Conservation (phyloP, 139 green algal species). For the Chlamydomonas sphaeroides region DNA sequence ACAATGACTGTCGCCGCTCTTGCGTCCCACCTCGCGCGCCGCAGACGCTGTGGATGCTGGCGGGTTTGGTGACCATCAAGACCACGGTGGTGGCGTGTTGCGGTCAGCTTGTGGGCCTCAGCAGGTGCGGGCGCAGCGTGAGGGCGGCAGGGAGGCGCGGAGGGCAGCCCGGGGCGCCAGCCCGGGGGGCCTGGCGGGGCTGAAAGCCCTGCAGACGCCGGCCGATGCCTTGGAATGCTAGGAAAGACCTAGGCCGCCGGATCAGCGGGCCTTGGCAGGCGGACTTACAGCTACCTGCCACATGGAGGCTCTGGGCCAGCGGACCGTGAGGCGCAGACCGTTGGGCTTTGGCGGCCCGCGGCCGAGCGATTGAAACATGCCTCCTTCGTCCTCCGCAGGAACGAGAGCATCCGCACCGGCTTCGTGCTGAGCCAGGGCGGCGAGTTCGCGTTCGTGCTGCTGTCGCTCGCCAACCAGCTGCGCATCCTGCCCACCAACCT, state of each 20-base stretch:
- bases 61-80: conserved; percentile 90
- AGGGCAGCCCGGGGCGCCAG: no score
- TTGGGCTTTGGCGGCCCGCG: no score
- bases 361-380: background rate
- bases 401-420: conserved; percentile 85
- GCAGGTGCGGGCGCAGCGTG: conserved; percentile 21
- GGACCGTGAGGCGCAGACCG: no score
- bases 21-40: background rate
- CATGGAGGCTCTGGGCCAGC: no score
- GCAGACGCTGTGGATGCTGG: conserved; percentile 56
- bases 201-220: no score
- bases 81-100: conserved; percentile 81
- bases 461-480: conserved; percentile 85
- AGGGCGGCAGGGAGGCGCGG: no score
- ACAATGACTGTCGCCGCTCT: no score
- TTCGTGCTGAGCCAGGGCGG: conserved; percentile 94
- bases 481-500: conserved; percentile 78
- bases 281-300: no score
- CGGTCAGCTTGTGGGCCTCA: conserved; percentile 82
- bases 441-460: conserved; percentile 98
- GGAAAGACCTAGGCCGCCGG: no score
- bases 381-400: conserved; percentile 29
- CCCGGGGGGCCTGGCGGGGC: no score
- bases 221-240: no score
- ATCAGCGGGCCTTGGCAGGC: no score